A percentile compares a stretch with the other conserved stretches of the same genome.
Evolutionary conservation across 208 protist genomes (phyloP).

Genomic region (Lotmaria passim): DNA sequence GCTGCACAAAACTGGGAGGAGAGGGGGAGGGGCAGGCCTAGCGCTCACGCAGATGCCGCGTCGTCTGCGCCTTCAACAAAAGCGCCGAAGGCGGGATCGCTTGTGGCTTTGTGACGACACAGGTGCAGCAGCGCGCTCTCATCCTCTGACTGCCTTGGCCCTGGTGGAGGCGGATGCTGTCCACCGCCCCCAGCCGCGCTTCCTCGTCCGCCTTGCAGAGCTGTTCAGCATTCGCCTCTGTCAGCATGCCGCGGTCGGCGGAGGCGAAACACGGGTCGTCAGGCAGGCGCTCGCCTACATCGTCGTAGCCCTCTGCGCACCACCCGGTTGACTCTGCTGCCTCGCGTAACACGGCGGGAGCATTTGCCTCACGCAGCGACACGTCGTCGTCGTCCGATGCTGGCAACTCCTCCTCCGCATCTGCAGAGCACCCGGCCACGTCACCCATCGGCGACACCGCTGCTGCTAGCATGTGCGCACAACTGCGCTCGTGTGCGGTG

Average conservation of each 20-base stretch:
- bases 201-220: neutral
- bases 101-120: slow-evolving; percentile 6
- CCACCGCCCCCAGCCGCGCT: neutral
- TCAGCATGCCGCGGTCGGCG: slow-evolving; percentile 1
- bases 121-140: slow-evolving; percentile 11
- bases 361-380: neutral
- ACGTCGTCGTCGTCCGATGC: too few species aligned
- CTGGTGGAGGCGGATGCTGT: slow-evolving; percentile 14
- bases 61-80: slow-evolving; percentile 7
- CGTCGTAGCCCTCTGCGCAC: neutral
- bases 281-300: neutral
- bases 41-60: neutral
- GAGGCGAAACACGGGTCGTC: neutral
- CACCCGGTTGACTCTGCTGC: neutral
- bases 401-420: too few species aligned
- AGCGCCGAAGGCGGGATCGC: slow-evolving; percentile 7
- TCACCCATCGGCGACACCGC: too few species aligned
- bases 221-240: neutral
- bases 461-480: too few species aligned
- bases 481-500: too few species aligned
- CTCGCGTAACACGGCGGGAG: neutral
- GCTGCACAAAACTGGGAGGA: too few species aligned
- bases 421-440: too few species aligned
- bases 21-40: too few species aligned
- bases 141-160: slow-evolving; percentile 5